Evolutionary conservation across 768 basidiomycete genomes (phyloP).

Genomic region (Vararia minispora): DNA sequence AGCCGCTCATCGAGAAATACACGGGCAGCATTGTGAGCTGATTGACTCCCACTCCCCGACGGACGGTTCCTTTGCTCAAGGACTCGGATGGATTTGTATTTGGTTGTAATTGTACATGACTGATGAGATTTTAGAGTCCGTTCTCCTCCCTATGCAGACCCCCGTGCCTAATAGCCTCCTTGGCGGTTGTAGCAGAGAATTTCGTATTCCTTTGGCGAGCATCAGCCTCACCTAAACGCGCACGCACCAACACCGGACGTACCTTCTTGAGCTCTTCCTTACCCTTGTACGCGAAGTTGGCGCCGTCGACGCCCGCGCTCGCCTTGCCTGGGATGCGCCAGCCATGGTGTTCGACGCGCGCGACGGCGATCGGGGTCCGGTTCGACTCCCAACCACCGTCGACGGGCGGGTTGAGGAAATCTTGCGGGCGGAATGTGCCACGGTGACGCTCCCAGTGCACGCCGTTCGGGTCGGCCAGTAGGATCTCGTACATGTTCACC

Average conservation of each 20-base stretch:
- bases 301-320: conserved; percentile 40
- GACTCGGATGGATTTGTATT: too few species aligned
- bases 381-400: conserved; percentile 59
- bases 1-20: conserved; percentile 20
- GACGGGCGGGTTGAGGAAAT: conserved; percentile 41
- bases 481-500: conserved; percentile 55
- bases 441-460: conserved; percentile 45
- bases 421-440: conserved; percentile 33
- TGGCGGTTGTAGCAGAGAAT: conserved; percentile 27
- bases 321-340: conserved; percentile 57
- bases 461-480: conserved; percentile 48
- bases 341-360: conserved; percentile 40
- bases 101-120: too few species aligned
- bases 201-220: conserved; percentile 25
- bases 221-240: neutral
- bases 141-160: too few species aligned
- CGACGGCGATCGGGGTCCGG: conserved; percentile 50
- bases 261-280: conserved; percentile 44
- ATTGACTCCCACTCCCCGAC: too few species aligned
- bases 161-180: too few species aligned
- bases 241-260: conserved; percentile 8
- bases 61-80: too few species aligned
- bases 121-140: too few species aligned
- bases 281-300: conserved; percentile 37
- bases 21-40: too few species aligned